These are phyloP conservation scores for Raphanus raphanistrum DNA, from an alignment of 345 rosid species.

Conservation along the genomic window DNA sequence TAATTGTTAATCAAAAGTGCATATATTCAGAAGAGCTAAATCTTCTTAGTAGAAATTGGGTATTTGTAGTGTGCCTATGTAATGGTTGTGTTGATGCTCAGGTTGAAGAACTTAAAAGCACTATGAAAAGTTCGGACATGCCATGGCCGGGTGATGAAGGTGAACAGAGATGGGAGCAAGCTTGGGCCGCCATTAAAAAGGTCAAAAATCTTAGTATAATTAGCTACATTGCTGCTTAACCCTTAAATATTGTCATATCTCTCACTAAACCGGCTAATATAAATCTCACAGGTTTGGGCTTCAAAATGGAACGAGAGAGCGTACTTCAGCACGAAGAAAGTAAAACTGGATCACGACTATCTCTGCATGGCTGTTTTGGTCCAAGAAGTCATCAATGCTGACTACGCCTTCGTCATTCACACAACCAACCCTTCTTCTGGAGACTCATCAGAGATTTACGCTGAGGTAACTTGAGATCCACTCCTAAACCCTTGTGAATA, in stretches of 20 bases:
- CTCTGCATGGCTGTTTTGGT: conserved; percentile 99
- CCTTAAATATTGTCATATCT: conserved; percentile 12
- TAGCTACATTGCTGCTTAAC: conserved; percentile 1
- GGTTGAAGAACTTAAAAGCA: conserved; percentile 84
- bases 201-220: conserved; percentile 37
- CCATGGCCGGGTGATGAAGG: conserved; percentile 99
- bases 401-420: conserved; percentile 97
- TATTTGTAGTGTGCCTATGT: conserved; percentile 9
- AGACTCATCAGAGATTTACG: conserved; percentile 87
- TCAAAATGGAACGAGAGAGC: conserved; percentile 99
- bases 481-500: neutral
- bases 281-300: conserved; percentile 82
- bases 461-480: conserved; percentile 54
- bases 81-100: conserved; percentile 39
- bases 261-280: conserved; percentile 17
- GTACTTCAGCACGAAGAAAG: conserved; percentile 88
- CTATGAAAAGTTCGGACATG: conserved; percentile 86
- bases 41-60: no score
- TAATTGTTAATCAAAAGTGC: no score
- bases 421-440: conserved; percentile 96
- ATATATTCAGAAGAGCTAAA: no score
- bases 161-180: conserved; percentile 87
- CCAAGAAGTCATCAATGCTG: conserved; percentile 93
- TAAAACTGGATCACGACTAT: conserved; percentile 84
- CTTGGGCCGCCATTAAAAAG: conserved; percentile 97